These are phyloP conservation scores for Fusarium pininemorale DNA, from an alignment of 2,329 filamentous ascomycete species.

Conservation along the genomic window DNA sequence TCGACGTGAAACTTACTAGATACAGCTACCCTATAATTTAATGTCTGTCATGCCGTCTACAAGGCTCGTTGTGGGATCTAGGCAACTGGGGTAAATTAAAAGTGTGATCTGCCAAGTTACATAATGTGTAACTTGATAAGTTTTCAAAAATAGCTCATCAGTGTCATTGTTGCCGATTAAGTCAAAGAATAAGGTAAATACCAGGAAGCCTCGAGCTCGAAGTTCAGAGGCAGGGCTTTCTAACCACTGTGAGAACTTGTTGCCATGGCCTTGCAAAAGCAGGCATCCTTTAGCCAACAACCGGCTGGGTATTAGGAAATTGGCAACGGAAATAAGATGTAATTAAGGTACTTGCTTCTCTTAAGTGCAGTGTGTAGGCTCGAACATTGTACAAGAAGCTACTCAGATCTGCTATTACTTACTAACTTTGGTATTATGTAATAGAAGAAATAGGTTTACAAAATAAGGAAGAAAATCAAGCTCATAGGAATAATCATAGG, in stretches of 20 bases:
- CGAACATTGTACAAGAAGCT: not conserved
- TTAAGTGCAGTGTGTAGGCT: not conserved
- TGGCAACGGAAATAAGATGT: not conserved
- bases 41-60: not conserved
- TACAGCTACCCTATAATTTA: not conserved
- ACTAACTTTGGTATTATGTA: not conserved
- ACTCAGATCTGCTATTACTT: not conserved
- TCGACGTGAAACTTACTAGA: not conserved
- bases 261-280: not conserved
- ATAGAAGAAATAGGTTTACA: not conserved
- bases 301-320: not conserved
- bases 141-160: not conserved
- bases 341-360: not conserved
- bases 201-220: not conserved
- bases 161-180: not conserved
- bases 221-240: not conserved
- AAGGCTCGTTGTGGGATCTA: not conserved
- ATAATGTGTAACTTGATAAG: too few relatives aligned
- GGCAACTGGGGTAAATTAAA: not conserved
- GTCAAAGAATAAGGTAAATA: not conserved
- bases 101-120: not conserved
- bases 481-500: not conserved
- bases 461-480: not conserved
- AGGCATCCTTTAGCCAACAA: not conserved
- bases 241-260: too few relatives aligned